phyloP scores from a whole-genome alignment of 208 protist genomes.

The Trypanosoma scelopori region DNA sequence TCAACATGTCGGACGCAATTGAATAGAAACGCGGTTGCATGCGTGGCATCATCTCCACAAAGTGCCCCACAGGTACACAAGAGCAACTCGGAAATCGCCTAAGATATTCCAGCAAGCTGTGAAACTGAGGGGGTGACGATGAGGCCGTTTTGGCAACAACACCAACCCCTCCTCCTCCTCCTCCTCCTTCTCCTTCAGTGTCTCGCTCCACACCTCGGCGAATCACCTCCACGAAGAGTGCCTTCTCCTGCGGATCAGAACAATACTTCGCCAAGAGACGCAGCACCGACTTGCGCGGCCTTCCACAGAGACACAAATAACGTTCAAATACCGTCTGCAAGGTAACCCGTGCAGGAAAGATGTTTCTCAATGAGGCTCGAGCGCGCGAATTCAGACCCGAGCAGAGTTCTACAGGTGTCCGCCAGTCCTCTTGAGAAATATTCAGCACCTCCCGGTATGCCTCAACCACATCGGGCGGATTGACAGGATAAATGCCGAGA shows the following conservation, averaged over 20 bases:
- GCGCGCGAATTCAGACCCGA: conserved; percentile 26
- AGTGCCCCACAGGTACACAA: conserved; percentile 54
- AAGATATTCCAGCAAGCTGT: conserved; percentile 74
- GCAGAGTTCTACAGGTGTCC: conserved; percentile 51
- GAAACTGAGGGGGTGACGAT: conserved; percentile 15
- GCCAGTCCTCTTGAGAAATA: conserved; percentile 43
- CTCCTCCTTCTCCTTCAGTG: background rate
- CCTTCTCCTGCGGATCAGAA: conserved; percentile 46
- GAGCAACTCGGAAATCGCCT: conserved; percentile 70
- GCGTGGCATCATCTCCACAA: conserved; percentile 89
- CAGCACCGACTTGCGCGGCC: conserved; percentile 64
- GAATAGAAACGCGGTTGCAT: conserved; percentile 96
- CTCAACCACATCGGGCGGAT: conserved; percentile 71
- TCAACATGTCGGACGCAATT: conserved; percentile 90
- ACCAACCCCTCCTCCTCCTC: too few relatives aligned
- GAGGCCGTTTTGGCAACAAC: background rate
- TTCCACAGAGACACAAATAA: conserved; percentile 79
- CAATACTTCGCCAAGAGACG: conserved; percentile 72
- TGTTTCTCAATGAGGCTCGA: conserved; percentile 49
- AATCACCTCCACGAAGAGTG: conserved; percentile 49
- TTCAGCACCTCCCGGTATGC: conserved; percentile 52
- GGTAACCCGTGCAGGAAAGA: conserved; percentile 57
- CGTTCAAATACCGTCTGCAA: conserved; percentile 61
- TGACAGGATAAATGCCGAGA: conserved; percentile 87
- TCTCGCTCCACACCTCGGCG: conserved; percentile 4